Evolutionary conservation across 2,329 filamentous ascomycete genomes (phyloP), one percentile per base, ranked within the genome.

Genomic region (Diaporthe eres): DNA sequence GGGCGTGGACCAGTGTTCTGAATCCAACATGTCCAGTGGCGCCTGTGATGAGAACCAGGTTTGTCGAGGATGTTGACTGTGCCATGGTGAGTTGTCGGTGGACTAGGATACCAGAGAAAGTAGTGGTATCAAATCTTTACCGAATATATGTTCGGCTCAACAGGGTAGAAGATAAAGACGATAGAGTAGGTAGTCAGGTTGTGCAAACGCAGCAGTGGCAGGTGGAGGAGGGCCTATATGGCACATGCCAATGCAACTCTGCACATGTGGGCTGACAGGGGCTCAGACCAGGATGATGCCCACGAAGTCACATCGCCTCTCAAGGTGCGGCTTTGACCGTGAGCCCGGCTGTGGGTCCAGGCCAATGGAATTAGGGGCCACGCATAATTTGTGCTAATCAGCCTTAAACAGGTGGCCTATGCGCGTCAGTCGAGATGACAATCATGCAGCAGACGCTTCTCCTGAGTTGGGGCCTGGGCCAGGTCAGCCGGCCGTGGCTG

Each of bases 11-110:
- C 22, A 78, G 72, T 8, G 74, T 76, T 9, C 72, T 61, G 31
- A 74, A 78, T 10, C 77, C 77, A 25, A 78, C 75, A 34, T 79
- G 83, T 25, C 78, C 76, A n/a, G 77, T 77, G n/a, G 75, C 75
- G 49, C 77, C 78, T 25, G 78, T 78, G 28, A 78, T 77, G 28
- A 78, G 68, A 8, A 75, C 65, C 39, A 78, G 22, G n/a, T 55
- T 57, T 19, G 57, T 13, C 44, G 42, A 42, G 6, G 58, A 61
- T 51, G 44, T 83, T 9, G 51, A 37, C 39, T 37, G 37, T 31
- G 71, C 71, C 60, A 67, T 74, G 5, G 9, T 67, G 60, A 53
- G 6, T 2, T 39, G 22, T 53, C 5, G 42, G 5, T 49, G 2
- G 47, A 15, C n/a, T 6, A 19, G 3, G 19, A 44, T 44, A 44